Evolutionary conservation across 345 rosid genomes (phyloP), one percentile per base, ranked within the genome.

Genomic region (Noccaea caerulescens): DNA sequence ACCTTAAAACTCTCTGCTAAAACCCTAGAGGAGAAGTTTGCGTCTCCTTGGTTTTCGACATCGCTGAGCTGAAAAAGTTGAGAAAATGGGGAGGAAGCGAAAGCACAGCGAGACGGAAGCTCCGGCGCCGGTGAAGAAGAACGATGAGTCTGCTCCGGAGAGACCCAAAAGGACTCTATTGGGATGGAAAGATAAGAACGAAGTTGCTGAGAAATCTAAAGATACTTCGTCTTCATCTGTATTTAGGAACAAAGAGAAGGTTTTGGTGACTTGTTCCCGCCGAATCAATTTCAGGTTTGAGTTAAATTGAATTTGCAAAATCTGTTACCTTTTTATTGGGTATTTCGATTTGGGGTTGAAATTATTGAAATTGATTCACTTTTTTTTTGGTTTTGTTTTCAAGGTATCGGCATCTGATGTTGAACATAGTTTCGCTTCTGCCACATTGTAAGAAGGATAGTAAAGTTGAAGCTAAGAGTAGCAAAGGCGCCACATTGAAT

Each of bases 381-480:
- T 42, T 51, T 73, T 20, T 42, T 39, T 5, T 34, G 32, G 23
- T 20, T 16, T 16, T 16, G 18, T 33, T 57, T 12, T 18, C 10
- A 69, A 93, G 97, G 90, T 94, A 85, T 71, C 86, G 96, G 79
- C 97, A 91, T 78, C 69, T 94, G 91, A 91, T 93, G 97, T 60
- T 93, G 85, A 91, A 93, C 75, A 71, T 93, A 72, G 93, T 93
- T 39, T 89, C 97, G 7, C 87, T 94, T 69, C 54, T 94, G 57
- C 95, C 99, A 41, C 99, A 91, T 43, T 87, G 96, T 73, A 94
- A 94, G 90, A 89, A 91, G 80, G 95, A 94, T 71, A 94, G 82
- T 73, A 94, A 94, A 75, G 93, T 91, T 2, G 99, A 94, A 66
- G 81, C 97, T 25, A 84, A 67, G 73, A 86, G 90, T 38, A 88